Percentiles rank a stretch among this genome's conserved stretches.
These are phyloP conservation scores for Marsdenia floribunda DNA, from an alignment of 257 asterid genomes.

Conservation along the genomic window DNA sequence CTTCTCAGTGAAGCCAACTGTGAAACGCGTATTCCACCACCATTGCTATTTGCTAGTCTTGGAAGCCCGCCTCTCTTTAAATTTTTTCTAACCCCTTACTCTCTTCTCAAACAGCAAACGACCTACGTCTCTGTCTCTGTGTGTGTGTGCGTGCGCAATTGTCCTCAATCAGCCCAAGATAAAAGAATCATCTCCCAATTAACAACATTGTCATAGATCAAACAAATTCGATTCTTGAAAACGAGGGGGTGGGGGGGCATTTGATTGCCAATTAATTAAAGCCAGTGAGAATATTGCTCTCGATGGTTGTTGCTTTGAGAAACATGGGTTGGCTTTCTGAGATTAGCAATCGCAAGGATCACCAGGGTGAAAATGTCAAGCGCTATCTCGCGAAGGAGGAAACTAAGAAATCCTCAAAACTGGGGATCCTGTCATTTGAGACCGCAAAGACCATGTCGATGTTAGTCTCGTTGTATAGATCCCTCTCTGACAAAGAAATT, in stretches of 20 bases:
- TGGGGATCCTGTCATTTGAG: constrained; percentile 75
- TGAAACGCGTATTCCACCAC: constrained; percentile 20
- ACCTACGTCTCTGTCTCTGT: no score
- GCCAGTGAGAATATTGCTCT: not conserved
- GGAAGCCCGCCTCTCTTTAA: not conserved
- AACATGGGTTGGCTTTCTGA: constrained; percentile 44
- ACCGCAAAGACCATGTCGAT: constrained; percentile 66
- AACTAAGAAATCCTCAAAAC: constrained; percentile 18
- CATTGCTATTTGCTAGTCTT: not conserved
- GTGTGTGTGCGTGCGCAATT: not conserved
- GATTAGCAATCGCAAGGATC: constrained; percentile 12
- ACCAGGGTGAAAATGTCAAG: constrained; percentile 8
- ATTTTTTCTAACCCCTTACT: not conserved
- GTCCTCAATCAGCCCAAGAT: not conserved
- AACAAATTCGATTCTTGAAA: not conserved
- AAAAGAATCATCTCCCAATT: not conserved
- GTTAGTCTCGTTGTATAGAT: constrained; percentile 55
- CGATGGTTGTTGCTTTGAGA: constrained; percentile 39
- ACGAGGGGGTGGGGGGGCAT: not conserved
- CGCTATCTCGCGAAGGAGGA: constrained; percentile 9
- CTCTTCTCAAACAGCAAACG: not conserved
- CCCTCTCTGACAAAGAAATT: constrained; percentile 47
- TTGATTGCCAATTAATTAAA: not conserved
- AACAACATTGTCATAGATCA: not conserved
- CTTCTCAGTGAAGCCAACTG: constrained; percentile 7